Evolutionary conservation across 257 asterid genomes (phyloP).

Genomic region (Buddleja alternifolia): DNA sequence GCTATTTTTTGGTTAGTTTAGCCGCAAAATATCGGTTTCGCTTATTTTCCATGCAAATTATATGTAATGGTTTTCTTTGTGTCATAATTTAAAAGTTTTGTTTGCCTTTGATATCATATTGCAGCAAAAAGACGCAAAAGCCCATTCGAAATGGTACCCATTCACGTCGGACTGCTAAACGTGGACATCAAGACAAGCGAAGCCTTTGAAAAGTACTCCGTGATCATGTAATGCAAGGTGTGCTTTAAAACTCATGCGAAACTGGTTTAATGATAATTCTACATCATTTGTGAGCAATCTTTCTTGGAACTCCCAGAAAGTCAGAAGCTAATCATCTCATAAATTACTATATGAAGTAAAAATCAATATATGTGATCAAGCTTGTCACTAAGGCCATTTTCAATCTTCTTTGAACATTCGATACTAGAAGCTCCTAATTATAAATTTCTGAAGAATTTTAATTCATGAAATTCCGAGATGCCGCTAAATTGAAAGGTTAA

Average conservation of each 20-base stretch:
- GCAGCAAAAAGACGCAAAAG: conserved; percentile 45
- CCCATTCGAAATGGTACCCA: conserved; percentile 38
- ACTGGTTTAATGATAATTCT: too few relatives aligned
- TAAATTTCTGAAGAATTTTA: too few relatives aligned
- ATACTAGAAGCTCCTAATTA: too few relatives aligned
- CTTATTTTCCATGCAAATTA: background rate
- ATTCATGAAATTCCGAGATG: too few relatives aligned
- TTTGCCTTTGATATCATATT: background rate
- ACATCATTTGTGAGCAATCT: too few relatives aligned
- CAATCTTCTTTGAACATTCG: too few relatives aligned
- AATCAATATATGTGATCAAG: too few relatives aligned
- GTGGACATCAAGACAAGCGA: conserved; percentile 47
- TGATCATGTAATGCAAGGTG: background rate
- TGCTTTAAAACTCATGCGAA: background rate
- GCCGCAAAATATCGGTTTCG: background rate
- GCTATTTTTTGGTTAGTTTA: conserved; percentile 60
- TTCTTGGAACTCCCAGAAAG: too few relatives aligned
- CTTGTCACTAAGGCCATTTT: background rate
- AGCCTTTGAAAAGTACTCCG: background rate
- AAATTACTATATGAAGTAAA: too few relatives aligned
- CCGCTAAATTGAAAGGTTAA: too few relatives aligned
- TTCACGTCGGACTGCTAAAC: conserved; percentile 55
- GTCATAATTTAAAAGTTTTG: background rate
- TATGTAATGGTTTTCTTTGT: background rate
- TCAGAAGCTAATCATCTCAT: too few relatives aligned